Conservation (phyloP, 1,139 yeast genomes). For the Yamadazyma membranifaciens region DNA sequence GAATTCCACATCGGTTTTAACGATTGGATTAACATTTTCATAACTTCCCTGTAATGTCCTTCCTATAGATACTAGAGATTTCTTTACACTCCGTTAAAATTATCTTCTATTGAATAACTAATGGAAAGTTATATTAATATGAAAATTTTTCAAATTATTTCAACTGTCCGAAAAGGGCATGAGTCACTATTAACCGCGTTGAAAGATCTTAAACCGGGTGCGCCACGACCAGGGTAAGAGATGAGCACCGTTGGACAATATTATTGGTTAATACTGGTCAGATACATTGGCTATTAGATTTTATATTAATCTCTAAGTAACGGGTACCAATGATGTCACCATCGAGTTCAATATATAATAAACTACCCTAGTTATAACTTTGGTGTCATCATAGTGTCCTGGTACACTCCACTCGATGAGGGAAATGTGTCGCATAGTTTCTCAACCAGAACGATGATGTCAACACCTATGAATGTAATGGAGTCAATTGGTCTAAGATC, state of each 20-base stretch:
- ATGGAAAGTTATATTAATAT: background rate
- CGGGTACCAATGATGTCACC: no score
- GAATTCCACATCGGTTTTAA: background rate
- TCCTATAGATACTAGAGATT: no score
- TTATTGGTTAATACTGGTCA: no score
- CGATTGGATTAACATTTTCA: no score
- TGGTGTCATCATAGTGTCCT: no score
- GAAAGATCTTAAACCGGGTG: constrained; percentile 26
- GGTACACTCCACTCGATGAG: no score
- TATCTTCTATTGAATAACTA: background rate
- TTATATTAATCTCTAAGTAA: no score
- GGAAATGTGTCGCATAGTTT: background rate
- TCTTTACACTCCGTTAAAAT: background rate
- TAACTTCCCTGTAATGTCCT: no score
- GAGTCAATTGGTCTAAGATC: background rate
- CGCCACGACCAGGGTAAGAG: constrained; percentile 2
- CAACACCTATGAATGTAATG: constrained; percentile 1
- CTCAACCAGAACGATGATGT: background rate
- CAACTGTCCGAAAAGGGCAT: constrained; percentile 27
- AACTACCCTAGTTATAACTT: no score
- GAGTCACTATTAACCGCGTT: constrained; percentile 39
- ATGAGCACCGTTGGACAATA: background rate
- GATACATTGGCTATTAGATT: no score
- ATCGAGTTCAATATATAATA: no score
- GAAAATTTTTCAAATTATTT: background rate